Evolutionary conservation across 1,284 basidiomycete species (phyloP), one percentile per base, ranked within the genome.

Genomic region (Meira nashicola): DNA sequence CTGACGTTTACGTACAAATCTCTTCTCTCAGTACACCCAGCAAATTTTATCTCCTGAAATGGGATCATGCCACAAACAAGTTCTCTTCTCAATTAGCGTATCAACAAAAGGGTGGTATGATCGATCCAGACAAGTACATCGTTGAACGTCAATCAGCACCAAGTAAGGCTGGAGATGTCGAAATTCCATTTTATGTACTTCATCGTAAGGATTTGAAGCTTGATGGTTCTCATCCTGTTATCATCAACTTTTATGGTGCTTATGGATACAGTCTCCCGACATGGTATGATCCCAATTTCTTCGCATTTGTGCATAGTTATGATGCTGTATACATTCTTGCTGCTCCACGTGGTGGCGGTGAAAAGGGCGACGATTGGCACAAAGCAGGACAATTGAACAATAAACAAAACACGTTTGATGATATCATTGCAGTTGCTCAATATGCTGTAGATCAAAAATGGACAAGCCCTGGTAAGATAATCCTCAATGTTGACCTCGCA

Each of bases 171-270:
- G 89, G 89, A 0, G 8, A 33, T 33, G 90, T 89, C 41, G 50
- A 39, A 46, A 82, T 92, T 38, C 89, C 90, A 2, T 90, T 92
- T 89, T 92, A 91, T 74, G 83, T 92, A 59, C 88, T 90, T 33
- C 83, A 86, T 52, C 87, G 88, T 73, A 88, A 88, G 74, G 83
- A 82, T 21, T 88, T 87, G 17, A 80, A 83, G 65, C 82, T 85
- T 56, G 87, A 92, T 67, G 89, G 89, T 9, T 86, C 86, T 0
- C 88, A 88, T 0, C 86, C 90, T 4, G 87, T 84, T 0, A 81
- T 90, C 25, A 87, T 90, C 73, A 92, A 90, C 66, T 89, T 87
- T 84, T 71, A 77, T 81, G 75, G 65, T 40, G 54, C 71, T 39
- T 73, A 74, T 66, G 84, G 83, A 58, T 85, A 89, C 55, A 84